Percentiles rank a stretch among this genome's conserved stretches.
These are phyloP conservation scores for Terfezia boudieri DNA, from an alignment of 495 filamentous ascomycete genomes.

Conservation along the genomic window DNA sequence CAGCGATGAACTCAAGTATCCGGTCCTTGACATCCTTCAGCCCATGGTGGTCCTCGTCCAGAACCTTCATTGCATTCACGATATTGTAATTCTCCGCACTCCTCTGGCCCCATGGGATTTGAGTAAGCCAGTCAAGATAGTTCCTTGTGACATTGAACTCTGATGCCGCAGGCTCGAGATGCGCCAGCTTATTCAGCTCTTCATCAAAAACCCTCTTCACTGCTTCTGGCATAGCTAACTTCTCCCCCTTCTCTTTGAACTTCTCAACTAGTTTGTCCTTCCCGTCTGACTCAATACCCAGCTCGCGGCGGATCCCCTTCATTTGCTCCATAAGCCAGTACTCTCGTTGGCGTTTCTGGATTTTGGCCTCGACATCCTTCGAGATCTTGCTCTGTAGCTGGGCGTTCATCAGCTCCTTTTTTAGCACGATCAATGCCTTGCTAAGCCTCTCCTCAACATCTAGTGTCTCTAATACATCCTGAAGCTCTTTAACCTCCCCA, in stretches of 20 bases:
- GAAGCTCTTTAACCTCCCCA: conserved; percentile 74
- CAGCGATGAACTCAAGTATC: conserved; percentile 95
- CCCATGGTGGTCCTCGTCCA: conserved; percentile 95
- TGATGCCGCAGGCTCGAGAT: conserved; percentile 81
- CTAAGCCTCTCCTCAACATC: conserved; percentile 75
- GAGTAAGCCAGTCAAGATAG: conserved; percentile 95
- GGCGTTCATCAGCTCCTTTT: conserved; percentile 95
- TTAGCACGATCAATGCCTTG: conserved; percentile 75
- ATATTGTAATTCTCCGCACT: conserved; percentile 95
- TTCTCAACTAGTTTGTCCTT: conserved; percentile 95
- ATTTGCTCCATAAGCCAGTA: conserved; percentile 99
- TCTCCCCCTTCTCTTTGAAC: conserved; percentile 85
- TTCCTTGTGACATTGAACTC: conserved; percentile 99
- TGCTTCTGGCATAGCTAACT: conserved; percentile 86
- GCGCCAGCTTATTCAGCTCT: conserved; percentile 87
- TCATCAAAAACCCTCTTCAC: conserved; percentile 97
- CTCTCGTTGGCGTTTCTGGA: conserved; percentile 90
- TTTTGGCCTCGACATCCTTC: conserved; percentile 94
- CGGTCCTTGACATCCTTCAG: conserved; percentile 98
- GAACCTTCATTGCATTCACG: conserved; percentile 62
- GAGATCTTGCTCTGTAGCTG: conserved; percentile 93
- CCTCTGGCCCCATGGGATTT: conserved; percentile 92
- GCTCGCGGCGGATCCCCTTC: conserved; percentile 92
- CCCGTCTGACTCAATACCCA: conserved; percentile 90
- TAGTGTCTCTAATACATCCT: conserved; percentile 75